Percentiles rank a stretch among this genome's conserved stretches.
Evolutionary conservation across 106 monocot genomes (phyloP).

Genomic region (Allium sativum): DNA sequence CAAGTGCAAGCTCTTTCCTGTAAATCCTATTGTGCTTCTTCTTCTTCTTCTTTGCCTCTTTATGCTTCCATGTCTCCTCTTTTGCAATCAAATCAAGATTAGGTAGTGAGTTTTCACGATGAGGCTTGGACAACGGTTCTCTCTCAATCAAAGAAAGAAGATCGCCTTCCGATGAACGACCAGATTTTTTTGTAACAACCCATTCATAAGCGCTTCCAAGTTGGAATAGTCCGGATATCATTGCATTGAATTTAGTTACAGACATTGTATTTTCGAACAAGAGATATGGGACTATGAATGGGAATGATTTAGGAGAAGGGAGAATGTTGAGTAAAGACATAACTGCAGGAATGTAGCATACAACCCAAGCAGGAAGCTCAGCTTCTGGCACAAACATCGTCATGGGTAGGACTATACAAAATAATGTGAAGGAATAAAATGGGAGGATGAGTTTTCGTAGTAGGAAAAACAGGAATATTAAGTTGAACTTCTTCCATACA

Average conservation of each 20-base stretch:
- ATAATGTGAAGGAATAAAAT: conserved; percentile 88
- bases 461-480: conserved; percentile 60
- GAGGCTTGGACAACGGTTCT: conserved; percentile 11
- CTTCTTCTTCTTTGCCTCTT: conserved; percentile 18
- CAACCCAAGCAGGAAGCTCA: conserved; percentile 70
- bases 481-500: conserved; percentile 42
- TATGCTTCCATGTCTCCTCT: conserved; percentile 7
- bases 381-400: conserved; percentile 91
- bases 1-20: conserved; percentile 59
- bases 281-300: conserved; percentile 81
- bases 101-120: conserved; percentile 24
- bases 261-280: conserved; percentile 97
- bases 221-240: conserved; percentile 78
- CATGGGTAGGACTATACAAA: conserved; percentile 85
- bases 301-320: conserved; percentile 65
- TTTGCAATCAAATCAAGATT: conserved; percentile 31
- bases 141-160: conserved; percentile 32
- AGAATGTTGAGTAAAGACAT: conserved; percentile 85
- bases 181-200: conserved; percentile 84
- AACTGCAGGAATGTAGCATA: conserved; percentile 70
- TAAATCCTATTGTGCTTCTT: conserved; percentile 75
- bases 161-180: conserved; percentile 70
- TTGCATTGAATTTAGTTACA: conserved; percentile 88
- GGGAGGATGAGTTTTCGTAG: conserved; percentile 72
- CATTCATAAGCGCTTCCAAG: conserved; percentile 72